Conservation (phyloP, 805 yeast species). For the Candida sithepensis region DNA sequence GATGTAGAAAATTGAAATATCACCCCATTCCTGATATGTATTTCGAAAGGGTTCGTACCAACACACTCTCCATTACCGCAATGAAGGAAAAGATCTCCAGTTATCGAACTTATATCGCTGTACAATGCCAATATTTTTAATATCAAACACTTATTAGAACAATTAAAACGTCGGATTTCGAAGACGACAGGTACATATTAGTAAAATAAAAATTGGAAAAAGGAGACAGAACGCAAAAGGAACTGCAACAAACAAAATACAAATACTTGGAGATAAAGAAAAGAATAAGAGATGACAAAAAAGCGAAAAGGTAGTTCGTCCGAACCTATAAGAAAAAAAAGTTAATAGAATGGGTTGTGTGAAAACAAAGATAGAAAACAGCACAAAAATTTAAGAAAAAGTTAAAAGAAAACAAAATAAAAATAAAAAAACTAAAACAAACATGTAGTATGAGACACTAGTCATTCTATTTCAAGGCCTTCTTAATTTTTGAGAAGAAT, state of each 20-base stretch:
- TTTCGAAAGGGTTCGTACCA: no score
- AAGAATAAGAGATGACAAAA: neutral
- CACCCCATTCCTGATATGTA: no score
- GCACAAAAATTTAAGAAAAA: neutral
- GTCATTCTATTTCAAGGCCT: conserved; percentile 29
- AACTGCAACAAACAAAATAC: neutral
- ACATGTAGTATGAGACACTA: neutral
- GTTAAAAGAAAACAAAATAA: conserved; percentile 1
- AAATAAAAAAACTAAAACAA: neutral
- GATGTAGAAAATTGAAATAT: no score
- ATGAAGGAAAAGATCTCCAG: no score
- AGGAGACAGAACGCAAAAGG: no score
- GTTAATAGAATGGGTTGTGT: neutral
- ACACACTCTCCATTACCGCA: no score
- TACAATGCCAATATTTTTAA: no score
- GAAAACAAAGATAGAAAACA: neutral
- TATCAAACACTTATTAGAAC: no score
- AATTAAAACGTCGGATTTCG: no score
- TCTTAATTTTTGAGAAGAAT: conserved; percentile 40
- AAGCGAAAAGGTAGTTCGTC: neutral
- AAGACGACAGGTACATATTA: no score
- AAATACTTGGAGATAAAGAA: neutral
- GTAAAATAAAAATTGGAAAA: neutral
- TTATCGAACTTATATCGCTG: no score
- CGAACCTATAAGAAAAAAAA: neutral